A percentile compares a stretch with the other conserved stretches of the same genome.
phyloP scores from a whole-genome alignment of 495 filamentous ascomycete genomes.

The Penicillium silybi region DNA sequence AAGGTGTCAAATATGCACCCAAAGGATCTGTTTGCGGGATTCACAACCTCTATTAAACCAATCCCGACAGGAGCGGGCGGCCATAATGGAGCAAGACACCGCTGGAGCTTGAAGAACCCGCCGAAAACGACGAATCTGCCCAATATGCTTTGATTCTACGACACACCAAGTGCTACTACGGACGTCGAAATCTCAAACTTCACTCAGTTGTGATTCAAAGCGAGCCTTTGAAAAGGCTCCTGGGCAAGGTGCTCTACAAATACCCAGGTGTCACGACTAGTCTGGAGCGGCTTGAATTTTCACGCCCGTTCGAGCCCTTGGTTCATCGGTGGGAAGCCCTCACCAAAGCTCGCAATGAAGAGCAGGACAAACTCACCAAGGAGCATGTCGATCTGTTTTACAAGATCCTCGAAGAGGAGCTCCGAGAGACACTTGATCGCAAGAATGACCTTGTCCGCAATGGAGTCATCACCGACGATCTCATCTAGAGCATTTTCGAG shows the following conservation, averaged over 20 bases:
- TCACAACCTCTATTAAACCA: constrained; percentile 32
- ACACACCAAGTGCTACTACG: constrained; percentile 53
- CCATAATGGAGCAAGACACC: constrained; percentile 31
- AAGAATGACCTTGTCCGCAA: constrained; percentile 55
- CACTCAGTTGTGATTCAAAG: constrained; percentile 64
- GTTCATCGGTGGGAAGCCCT: constrained; percentile 65
- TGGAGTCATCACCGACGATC: constrained; percentile 55
- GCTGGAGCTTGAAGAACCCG: constrained; percentile 44
- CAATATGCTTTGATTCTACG: constrained; percentile 53
- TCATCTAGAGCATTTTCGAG: constrained; percentile 55
- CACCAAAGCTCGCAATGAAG: constrained; percentile 40
- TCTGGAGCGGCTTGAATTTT: constrained; percentile 57
- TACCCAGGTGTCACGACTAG: constrained; percentile 63
- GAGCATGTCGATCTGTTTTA: constrained; percentile 56
- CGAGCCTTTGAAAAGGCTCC: constrained; percentile 54
- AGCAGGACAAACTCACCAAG: constrained; percentile 45
- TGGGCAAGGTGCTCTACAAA: constrained; percentile 52
- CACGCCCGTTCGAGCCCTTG: constrained; percentile 57
- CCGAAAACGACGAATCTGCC: constrained; percentile 48
- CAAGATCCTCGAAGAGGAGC: constrained; percentile 54
- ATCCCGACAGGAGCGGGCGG: constrained; percentile 18
- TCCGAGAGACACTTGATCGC: constrained; percentile 52
- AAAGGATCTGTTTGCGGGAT: constrained; percentile 25
- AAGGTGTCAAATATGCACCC: constrained; percentile 7
- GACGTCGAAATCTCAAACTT: constrained; percentile 56